Evolutionary conservation across 306 rosid genomes (phyloP), one percentile per base, ranked within the genome.

Genomic region (Astragalus membranaceus): DNA sequence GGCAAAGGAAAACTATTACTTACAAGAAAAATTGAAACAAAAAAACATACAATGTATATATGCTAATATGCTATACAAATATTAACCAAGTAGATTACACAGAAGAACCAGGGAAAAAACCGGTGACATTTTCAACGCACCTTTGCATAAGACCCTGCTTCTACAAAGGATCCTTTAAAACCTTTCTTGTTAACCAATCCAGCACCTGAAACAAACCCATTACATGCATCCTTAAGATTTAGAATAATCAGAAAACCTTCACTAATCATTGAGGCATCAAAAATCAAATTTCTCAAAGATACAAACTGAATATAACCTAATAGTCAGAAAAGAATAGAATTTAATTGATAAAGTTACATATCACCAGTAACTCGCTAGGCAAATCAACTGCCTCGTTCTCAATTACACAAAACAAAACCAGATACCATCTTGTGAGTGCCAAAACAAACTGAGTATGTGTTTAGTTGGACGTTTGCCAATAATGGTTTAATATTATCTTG

Each of bases 131-230:
- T 53, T 58, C 60, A 48, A 69, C 54, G 30, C 65, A 90, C 98
- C 96, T 90, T 94, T 0, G 97, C 98, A 69, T 64, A 82, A 64
- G 98, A 88, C 69, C 91, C 96, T 0, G 96, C 99, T 51, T 94
- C 96, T 55, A 74, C 82, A 77, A 91, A 87, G 42, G 99, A 94
- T 62, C 95, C 99, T 75, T 91, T 94, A 54, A 94, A 91, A 47
- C 99, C 99, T 72, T 88, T 86, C 80, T 94, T 94, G 86, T 85
- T 87, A 15, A 88, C 69, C 82, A 94, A 80, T 53, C 99, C 99
- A 13, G 96, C 84, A 73, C 97, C 99, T 94, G 78, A 73, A 75
- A 74, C 74, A 81, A 57, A 63, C 37, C 23, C 76, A 64, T 33
- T 6, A 41, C 64, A 68, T 50, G 32, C 72, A 72, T 54, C 64